Evolutionary conservation across 345 rosid species (phyloP).

Genomic region (Ceriops tagal): DNA sequence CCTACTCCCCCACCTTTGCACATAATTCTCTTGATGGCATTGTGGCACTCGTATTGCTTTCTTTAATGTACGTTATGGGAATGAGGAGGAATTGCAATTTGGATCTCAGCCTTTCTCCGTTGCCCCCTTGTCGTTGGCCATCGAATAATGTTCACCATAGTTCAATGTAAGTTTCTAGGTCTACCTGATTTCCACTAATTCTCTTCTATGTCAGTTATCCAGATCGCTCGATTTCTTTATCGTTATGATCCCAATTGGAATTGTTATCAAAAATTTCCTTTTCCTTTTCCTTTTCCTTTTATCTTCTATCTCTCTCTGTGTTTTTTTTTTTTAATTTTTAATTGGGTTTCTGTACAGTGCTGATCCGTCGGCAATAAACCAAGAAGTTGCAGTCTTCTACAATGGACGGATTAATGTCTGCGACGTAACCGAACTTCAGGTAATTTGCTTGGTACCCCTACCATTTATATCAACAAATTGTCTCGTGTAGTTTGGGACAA

Average conservation of each 20-base stretch:
- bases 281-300: not conserved
- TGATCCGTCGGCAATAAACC: not conserved
- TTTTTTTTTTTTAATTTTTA: too few relatives aligned
- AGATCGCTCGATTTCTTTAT: not conserved
- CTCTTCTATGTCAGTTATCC: not conserved
- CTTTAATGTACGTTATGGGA: not conserved
- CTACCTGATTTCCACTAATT: too few relatives aligned
- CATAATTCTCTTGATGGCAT: too few relatives aligned
- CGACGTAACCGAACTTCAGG: constrained; percentile 3
- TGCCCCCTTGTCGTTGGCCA: not conserved
- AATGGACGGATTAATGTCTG: constrained; percentile 1
- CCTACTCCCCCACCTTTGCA: too few relatives aligned
- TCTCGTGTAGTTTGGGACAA: too few relatives aligned
- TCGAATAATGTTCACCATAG: not conserved
- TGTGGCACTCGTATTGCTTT: not conserved
- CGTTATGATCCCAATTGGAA: too few relatives aligned
- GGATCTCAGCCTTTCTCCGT: constrained; percentile 7
- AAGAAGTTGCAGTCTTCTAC: not conserved
- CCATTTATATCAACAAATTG: too few relatives aligned
- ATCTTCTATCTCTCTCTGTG: too few relatives aligned
- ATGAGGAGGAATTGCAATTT: not conserved
- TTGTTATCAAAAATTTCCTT: not conserved
- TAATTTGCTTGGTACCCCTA: not conserved
- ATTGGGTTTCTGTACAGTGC: not conserved
- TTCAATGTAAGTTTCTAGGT: not conserved